Percentiles rank a stretch among this genome's conserved stretches.
phyloP scores from a whole-genome alignment of 257 asterid species.

The Gentiana dahurica region DNA sequence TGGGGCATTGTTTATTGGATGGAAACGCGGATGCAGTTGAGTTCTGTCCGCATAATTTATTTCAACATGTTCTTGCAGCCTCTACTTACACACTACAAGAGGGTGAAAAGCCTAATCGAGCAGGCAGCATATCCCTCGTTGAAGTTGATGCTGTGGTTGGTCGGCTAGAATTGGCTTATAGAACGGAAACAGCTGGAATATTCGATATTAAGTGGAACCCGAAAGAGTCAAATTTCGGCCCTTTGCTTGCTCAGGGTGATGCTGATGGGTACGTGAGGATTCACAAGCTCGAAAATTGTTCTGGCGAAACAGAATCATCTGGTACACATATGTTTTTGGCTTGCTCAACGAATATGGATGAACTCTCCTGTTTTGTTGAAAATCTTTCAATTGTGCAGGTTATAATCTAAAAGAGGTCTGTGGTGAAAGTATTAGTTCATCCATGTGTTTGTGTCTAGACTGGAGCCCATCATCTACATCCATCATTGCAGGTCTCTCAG shows the following conservation, averaged over 20 bases:
- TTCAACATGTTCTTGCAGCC: slow-evolving; percentile 64
- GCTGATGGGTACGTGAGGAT: slow-evolving; percentile 74
- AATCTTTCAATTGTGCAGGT: slow-evolving; percentile 25
- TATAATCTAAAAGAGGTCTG: slow-evolving; percentile 33
- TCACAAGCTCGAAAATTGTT: slow-evolving; percentile 34
- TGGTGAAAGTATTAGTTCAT: slow-evolving; percentile 50
- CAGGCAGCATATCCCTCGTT: slow-evolving; percentile 68
- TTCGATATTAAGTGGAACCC: slow-evolving; percentile 93
- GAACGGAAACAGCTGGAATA: slow-evolving; percentile 59
- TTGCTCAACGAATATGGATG: too few species aligned
- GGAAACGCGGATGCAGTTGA: slow-evolving; percentile 96
- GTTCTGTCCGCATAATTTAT: slow-evolving; percentile 67
- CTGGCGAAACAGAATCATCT: slow-evolving; percentile 17
- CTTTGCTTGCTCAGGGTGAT: slow-evolving; percentile 95
- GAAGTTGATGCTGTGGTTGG: slow-evolving; percentile 39
- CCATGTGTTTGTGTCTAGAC: slow-evolving; percentile 88
- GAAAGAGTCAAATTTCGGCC: slow-evolving; percentile 14
- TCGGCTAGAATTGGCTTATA: slow-evolving; percentile 38
- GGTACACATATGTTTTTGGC: slow-evolving; percentile 20
- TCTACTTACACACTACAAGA: slow-evolving; percentile 90
- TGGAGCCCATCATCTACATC: slow-evolving; percentile 73
- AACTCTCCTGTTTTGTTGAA: too few species aligned
- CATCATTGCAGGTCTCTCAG: slow-evolving; percentile 70
- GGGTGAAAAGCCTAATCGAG: slow-evolving; percentile 67
- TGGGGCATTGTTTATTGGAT: slow-evolving; percentile 49